Conservation (phyloP, 2,329 filamentous ascomycete genomes). For the Stagonosporopsis vannaccii region DNA sequence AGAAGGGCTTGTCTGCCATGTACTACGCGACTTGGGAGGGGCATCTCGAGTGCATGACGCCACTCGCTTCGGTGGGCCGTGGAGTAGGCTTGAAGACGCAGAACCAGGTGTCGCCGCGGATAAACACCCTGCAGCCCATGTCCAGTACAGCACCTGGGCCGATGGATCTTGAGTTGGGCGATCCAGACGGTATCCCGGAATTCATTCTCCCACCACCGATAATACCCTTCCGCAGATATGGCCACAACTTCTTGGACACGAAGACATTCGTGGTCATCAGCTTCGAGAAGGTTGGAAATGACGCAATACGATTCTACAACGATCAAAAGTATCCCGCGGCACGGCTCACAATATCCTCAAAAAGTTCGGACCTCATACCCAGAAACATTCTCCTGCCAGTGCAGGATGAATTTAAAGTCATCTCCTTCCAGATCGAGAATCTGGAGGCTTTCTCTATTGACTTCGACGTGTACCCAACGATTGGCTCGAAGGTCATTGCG, state of each 20-base stretch:
- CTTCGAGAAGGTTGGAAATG: conserved; percentile 76
- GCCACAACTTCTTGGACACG: conserved; percentile 97
- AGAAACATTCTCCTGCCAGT: conserved; percentile 95
- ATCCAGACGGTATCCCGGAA: conserved; percentile 87
- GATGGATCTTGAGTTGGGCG: conserved; percentile 66
- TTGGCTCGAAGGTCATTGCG: conserved; percentile 96
- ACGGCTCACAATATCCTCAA: conserved; percentile 93
- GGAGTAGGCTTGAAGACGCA: conserved; percentile 43
- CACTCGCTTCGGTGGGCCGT: conserved; percentile 68
- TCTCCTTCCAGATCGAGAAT: conserved; percentile 96
- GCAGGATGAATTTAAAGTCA: conserved; percentile 90
- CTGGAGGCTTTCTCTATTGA: conserved; percentile 92
- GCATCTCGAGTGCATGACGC: conserved; percentile 90
- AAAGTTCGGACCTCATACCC: conserved; percentile 93
- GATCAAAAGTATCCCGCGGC: conserved; percentile 96
- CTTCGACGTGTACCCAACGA: conserved; percentile 97
- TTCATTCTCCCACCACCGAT: conserved; percentile 94
- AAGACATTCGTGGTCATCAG: conserved; percentile 95
- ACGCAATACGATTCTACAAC: conserved; percentile 94
- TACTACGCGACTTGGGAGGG: conserved; percentile 99
- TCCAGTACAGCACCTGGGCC: conserved; percentile 50
- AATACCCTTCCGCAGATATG: conserved; percentile 91
- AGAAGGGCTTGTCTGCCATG: conserved; percentile 92
- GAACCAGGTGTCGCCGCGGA: conserved; percentile 52
- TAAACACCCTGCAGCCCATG: conserved; percentile 40